phyloP scores from a whole-genome alignment of 108 stramenopile species.

The Stephanodiscus minutulus region DNA sequence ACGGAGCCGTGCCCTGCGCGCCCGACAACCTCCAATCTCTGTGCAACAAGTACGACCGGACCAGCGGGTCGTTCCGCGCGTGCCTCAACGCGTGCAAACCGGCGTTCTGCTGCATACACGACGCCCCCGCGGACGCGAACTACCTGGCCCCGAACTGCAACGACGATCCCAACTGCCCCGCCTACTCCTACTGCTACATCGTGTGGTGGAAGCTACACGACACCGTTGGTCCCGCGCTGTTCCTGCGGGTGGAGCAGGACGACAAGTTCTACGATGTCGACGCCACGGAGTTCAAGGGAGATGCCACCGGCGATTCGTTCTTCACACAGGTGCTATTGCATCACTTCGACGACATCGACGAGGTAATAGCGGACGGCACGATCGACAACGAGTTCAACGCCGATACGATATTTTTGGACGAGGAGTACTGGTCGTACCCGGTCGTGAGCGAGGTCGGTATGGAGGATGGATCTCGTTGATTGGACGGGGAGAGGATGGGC shows the following conservation, averaged over 20 bases:
- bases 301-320: constrained; percentile 34
- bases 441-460: background rate
- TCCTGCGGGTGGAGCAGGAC: constrained; percentile 53
- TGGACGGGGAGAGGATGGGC: background rate
- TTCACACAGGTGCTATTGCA: constrained; percentile 41
- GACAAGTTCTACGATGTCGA: constrained; percentile 50
- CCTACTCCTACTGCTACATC: constrained; percentile 54
- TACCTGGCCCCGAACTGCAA: constrained; percentile 50
- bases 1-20: constrained; percentile 49
- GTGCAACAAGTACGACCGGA: constrained; percentile 54
- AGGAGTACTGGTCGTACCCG: constrained; percentile 36
- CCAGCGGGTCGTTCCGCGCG: constrained; percentile 32
- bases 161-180: constrained; percentile 49
- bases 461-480: background rate
- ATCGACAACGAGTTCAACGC: constrained; percentile 36
- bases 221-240: constrained; percentile 57
- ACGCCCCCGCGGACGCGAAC: constrained; percentile 38
- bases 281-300: constrained; percentile 18
- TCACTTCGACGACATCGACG: constrained; percentile 48
- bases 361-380: constrained; percentile 44
- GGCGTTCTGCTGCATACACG: constrained; percentile 57
- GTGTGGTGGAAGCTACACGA: constrained; percentile 62
- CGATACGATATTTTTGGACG: constrained; percentile 44
- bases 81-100: constrained; percentile 48
- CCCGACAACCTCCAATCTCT: constrained; percentile 35